Base-by-base conservation (phyloP, 2,329 filamentous ascomycete genomes). In the Aspergillus pseudotamarii region DNA sequence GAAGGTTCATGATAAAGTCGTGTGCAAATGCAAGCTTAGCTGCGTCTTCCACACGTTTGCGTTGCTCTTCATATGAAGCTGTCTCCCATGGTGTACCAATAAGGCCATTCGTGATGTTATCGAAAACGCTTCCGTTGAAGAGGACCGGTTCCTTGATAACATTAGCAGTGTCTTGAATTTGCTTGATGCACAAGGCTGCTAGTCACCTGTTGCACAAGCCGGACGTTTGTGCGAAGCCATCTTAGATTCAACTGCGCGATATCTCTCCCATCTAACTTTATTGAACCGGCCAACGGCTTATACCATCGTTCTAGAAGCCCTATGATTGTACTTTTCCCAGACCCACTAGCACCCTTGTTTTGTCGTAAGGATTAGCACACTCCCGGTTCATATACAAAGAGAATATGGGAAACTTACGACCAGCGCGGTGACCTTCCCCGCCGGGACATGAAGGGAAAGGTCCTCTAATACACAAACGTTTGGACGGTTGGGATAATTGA, bases 81-180 rank as follows among this genome's bases (percentile, higher is more conserved):
- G 38, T 16, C 46, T 51, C 48, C 48, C 48, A 61, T 59, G 80
- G 79, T 19, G 84, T 86, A 57, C 85, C 67, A 73, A 80, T 73
- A 4, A 85, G 73, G 3, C 83, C 83, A 45, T 80, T 73, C 1
- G 79, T 79, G 56, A 97, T 95, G 76, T 96, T 96, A 51, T 91
- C 86, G 72, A 85, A 92, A 68, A 97, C 94, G 0, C 91, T 92
- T 0, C 89, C 92, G 58, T 88, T 88, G 74, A 97, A 96, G 0
- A 97, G 83, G 0, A 91, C 89, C 1, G 93, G 92, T 72, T 97
- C 93, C 74, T 59, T 26, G 6, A 16, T 16, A 21, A 4, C 11
- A n/a, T 59, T 21, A 59, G 45, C n/a, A 19, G 14, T 28, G 21
- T 26, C 23, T 50, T n/a, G 2, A 8, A 16, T 16, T 50, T 12